A percentile compares a stretch with the other conserved stretches of the same genome.
Evolutionary conservation across 805 yeast species (phyloP).

Genomic region (Teunomyces gatunensis): DNA sequence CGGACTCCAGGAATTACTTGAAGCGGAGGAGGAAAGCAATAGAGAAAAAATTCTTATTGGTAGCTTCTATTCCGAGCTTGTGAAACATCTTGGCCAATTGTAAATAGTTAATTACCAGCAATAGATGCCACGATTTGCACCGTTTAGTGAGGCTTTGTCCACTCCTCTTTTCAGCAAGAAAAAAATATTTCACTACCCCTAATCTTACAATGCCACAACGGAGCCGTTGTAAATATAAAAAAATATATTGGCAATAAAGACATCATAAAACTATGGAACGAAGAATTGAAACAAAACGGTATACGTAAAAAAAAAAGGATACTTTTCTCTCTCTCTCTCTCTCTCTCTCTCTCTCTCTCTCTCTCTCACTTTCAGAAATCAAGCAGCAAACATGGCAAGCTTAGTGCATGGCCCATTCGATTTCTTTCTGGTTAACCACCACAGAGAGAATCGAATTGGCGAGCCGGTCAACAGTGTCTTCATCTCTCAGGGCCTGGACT

Average conservation of each 20-base stretch:
- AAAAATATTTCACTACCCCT: neutral
- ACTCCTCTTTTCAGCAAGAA: neutral
- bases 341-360: too few relatives aligned
- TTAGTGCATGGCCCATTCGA: slow-evolving; percentile 14
- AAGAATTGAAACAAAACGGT: neutral
- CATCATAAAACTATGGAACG: neutral
- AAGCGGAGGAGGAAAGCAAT: slow-evolving; percentile 19
- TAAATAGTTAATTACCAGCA: neutral
- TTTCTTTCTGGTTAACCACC: slow-evolving; percentile 10
- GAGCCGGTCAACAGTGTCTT: slow-evolving; percentile 13
- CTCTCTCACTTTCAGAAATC: neutral
- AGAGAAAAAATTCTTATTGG: slow-evolving; percentile 17
- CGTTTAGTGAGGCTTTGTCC: neutral
- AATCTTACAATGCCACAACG: neutral
- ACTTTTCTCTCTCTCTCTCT: neutral
- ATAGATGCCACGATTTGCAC: neutral
- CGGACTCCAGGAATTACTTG: slow-evolving; percentile 27
- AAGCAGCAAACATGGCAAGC: too few relatives aligned
- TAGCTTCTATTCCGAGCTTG: slow-evolving; percentile 10
- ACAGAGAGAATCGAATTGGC: slow-evolving; percentile 17
- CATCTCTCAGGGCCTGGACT: neutral
- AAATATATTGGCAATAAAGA: neutral
- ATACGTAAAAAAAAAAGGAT: neutral
- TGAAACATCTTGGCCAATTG: neutral
- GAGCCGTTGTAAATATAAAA: neutral